Evolutionary conservation across 768 basidiomycete genomes (phyloP).

Genomic region (Amanita pseudoporphyria): DNA sequence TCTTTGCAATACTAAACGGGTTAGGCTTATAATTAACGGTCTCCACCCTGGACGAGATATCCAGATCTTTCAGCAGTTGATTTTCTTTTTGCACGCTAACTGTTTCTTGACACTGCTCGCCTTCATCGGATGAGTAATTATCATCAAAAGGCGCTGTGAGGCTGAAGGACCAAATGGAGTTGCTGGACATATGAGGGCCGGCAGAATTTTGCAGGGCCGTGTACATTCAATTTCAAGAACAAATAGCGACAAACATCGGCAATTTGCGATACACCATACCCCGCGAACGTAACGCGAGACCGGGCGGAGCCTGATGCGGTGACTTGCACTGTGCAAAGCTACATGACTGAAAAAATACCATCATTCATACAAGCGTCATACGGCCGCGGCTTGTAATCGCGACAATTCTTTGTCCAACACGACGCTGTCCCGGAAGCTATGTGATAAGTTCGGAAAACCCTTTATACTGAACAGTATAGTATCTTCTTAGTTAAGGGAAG

Average conservation of each 20-base stretch:
- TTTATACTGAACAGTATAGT: neutral
- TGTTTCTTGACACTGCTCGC: neutral
- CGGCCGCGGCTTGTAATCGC: too few species aligned
- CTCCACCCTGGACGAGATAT: constrained; percentile 52
- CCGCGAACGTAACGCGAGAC: too few species aligned
- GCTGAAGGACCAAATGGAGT: constrained; percentile 6
- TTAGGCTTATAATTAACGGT: constrained; percentile 60
- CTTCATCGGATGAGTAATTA: neutral
- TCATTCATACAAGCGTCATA: too few species aligned
- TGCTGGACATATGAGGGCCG: neutral
- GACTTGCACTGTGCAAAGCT: too few species aligned
- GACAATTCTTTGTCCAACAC: too few species aligned
- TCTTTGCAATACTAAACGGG: constrained; percentile 74
- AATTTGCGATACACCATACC: too few species aligned
- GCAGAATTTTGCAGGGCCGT: neutral
- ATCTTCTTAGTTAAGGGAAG: constrained; percentile 1
- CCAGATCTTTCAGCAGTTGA: constrained; percentile 37
- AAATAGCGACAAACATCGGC: neutral
- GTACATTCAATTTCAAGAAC: neutral
- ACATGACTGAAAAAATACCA: too few species aligned
- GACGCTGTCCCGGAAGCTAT: neutral
- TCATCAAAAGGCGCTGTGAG: neutral
- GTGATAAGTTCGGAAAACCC: constrained; percentile 2
- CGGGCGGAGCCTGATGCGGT: too few species aligned
- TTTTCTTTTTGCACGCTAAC: constrained; percentile 14